Evolutionary conservation across 2,329 filamentous ascomycete genomes (phyloP), one percentile per base, ranked within the genome.

Genomic region (Nemania abortiva): DNA sequence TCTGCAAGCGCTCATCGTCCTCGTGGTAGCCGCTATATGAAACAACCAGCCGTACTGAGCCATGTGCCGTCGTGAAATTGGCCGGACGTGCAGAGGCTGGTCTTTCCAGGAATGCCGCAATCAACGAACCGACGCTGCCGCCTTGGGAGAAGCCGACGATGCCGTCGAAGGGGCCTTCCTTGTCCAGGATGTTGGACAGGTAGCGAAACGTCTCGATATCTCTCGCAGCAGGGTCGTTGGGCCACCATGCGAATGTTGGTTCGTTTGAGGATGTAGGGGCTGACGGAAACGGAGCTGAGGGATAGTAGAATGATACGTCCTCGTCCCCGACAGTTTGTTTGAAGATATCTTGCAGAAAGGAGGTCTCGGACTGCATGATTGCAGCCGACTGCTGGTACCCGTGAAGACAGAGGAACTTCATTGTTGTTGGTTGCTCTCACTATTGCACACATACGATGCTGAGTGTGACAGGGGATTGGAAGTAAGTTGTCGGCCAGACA

Each of bases 371-470:
- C 63, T 69, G 66, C 66, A 69, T 69, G 24, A 69, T 69, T 37
- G 56, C 66, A 69, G 66, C 66, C 50, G 66, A 69, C 34, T 69
- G 66, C 66, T 69, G 66, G 13, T 69, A 69, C 2, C 66, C 66
- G 42, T 69, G 66, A n/a, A 69, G 66, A 47, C 66, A 69, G 34
- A 69, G 66, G 37, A 69, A 66, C 53, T 69, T 69, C 66, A 69
- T 69, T 58, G 64, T 68, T 20, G 24, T n/a, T 22, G 42, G 7
- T 11, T 57, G 4, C 15, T 24, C n/a, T n/a, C n/a, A n/a, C n/a
- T n/a, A n/a, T n/a, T n/a, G n/a, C n/a, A n/a, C n/a, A n/a, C n/a
- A n/a, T n/a, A n/a, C n/a, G n/a, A n/a, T n/a, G n/a, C n/a, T n/a
- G n/a, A n/a, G n/a, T n/a, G n/a, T n/a, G n/a, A 34, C 9, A 9